Percentiles rank a stretch among this genome's conserved stretches.
phyloP scores from a whole-genome alignment of 2,329 filamentous ascomycete species.

The Calcarisporium arbuscula region DNA sequence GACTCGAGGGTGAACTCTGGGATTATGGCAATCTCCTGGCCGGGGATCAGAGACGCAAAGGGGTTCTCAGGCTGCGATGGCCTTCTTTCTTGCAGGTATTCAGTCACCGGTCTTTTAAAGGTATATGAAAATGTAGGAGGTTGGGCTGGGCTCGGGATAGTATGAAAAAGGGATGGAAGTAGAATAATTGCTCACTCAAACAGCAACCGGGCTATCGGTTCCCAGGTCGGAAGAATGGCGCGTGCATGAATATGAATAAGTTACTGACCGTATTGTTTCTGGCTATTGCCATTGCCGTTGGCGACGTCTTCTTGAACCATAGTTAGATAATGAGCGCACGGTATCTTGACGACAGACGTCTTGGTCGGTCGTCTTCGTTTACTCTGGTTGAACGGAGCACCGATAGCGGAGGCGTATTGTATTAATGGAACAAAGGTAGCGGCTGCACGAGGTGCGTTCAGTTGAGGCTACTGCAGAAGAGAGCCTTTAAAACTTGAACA shows the following conservation, averaged over 20 bases:
- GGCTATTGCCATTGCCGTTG: slow-evolving; percentile 12
- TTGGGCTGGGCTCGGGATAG: too few relatives aligned
- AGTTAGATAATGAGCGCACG: too few relatives aligned
- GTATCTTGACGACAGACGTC: too few relatives aligned
- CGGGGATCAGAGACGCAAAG: slow-evolving; percentile 76
- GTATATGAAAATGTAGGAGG: too few relatives aligned
- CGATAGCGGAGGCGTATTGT: too few relatives aligned
- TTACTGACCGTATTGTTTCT: slow-evolving; percentile 23
- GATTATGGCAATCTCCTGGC: slow-evolving; percentile 81
- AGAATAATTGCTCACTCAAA: too few relatives aligned
- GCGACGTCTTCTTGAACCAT: slow-evolving; percentile 17
- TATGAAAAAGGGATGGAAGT: slow-evolving; percentile 5
- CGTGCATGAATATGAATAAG: not conserved
- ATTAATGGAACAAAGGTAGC: too few relatives aligned
- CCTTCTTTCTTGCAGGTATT: slow-evolving; percentile 61
- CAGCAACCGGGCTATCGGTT: slow-evolving; percentile 42
- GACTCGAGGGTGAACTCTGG: slow-evolving; percentile 92
- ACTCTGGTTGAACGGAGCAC: too few relatives aligned
- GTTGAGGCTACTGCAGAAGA: too few relatives aligned
- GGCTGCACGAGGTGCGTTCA: too few relatives aligned
- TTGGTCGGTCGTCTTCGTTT: too few relatives aligned
- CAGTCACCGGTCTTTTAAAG: slow-evolving; percentile 43
- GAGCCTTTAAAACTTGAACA: too few relatives aligned
- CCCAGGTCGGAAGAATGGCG: not conserved
- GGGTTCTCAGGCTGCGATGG: slow-evolving; percentile 82